Conservation (phyloP, 352 stramenopile genomes). For the Phytophthora quininea region DNA sequence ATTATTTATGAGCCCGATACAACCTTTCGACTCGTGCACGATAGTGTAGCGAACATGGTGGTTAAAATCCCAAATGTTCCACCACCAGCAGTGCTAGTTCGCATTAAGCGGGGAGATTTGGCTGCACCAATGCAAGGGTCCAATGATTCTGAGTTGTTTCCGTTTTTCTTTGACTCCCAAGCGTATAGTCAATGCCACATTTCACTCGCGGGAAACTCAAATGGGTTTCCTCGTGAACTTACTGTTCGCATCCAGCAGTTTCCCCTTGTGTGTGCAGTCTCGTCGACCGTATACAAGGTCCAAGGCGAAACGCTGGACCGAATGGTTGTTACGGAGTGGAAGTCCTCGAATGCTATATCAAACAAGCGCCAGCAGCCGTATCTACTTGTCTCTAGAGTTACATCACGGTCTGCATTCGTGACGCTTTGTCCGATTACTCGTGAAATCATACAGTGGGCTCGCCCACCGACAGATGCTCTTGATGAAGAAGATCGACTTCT, state of each 20-base stretch:
- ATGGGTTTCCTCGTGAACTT: not conserved
- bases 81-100: constrained; percentile 1
- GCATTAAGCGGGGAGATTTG: not conserved
- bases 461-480: not conserved
- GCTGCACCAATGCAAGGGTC: not conserved
- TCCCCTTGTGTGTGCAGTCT: constrained; percentile 19
- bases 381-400: constrained; percentile 14
- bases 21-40: constrained; percentile 3
- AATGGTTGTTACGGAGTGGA: constrained; percentile 15
- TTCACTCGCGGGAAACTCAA: not conserved
- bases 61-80: constrained; percentile 1
- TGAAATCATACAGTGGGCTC: constrained; percentile 7
- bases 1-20: constrained; percentile 9
- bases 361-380: constrained; percentile 21
- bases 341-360: not conserved
- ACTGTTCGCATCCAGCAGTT: constrained; percentile 16
- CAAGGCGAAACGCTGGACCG: constrained; percentile 16
- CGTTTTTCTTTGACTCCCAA: constrained; percentile 9
- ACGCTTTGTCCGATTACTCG: not conserved
- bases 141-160: constrained; percentile 7
- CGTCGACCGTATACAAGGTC: constrained; percentile 17
- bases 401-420: not conserved
- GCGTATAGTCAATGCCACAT: constrained; percentile 1
- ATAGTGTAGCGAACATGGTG: constrained; percentile 1
- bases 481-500: constrained; percentile 7